Evolutionary conservation across 129 eudicot genomes (phyloP).

Genomic region (Saposhnikovia divaricata): DNA sequence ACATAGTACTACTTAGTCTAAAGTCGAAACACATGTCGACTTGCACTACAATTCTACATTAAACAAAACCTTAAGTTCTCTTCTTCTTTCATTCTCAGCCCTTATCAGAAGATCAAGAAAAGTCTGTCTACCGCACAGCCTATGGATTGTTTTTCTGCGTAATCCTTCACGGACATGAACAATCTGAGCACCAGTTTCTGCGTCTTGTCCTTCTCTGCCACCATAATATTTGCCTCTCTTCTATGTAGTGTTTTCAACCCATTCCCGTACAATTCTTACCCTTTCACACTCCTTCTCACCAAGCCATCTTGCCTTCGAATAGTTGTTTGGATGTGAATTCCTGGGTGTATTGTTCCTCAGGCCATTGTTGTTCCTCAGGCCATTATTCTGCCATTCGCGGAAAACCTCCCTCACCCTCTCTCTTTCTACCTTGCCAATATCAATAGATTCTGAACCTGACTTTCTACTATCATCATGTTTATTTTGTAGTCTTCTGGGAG

Average conservation of each 20-base stretch:
- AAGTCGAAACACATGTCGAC: too few species aligned
- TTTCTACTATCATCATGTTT: conserved; percentile 40
- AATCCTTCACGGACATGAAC: conserved; percentile 42
- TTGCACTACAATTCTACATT: too few species aligned
- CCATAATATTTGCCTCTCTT: conserved; percentile 32
- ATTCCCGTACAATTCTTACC: conserved; percentile 55
- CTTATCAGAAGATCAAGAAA: conserved; percentile 57
- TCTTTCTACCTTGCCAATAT: conserved; percentile 49
- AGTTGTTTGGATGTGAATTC: conserved; percentile 23
- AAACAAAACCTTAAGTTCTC: conserved; percentile 48
- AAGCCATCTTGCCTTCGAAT: conserved; percentile 34
- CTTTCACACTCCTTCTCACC: conserved; percentile 54
- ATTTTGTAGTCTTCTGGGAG: conserved; percentile 11
- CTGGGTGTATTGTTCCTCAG: conserved; percentile 16
- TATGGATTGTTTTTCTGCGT: conserved; percentile 37
- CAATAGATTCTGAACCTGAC: conserved; percentile 39
- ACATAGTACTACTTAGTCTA: too few species aligned
- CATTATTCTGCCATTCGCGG: conserved; percentile 67
- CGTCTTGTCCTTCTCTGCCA: conserved; percentile 33
- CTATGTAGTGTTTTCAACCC: conserved; percentile 51
- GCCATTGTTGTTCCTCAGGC: conserved; percentile 27
- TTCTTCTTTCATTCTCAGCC: conserved; percentile 52
- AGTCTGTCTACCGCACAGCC: conserved; percentile 75
- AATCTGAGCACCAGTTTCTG: conserved; percentile 39
- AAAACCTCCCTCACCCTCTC: conserved; percentile 74